Evolutionary conservation across 2,329 filamentous ascomycete species (phyloP), one percentile per base, ranked within the genome.

Genomic region (Colletotrichum incanum): DNA sequence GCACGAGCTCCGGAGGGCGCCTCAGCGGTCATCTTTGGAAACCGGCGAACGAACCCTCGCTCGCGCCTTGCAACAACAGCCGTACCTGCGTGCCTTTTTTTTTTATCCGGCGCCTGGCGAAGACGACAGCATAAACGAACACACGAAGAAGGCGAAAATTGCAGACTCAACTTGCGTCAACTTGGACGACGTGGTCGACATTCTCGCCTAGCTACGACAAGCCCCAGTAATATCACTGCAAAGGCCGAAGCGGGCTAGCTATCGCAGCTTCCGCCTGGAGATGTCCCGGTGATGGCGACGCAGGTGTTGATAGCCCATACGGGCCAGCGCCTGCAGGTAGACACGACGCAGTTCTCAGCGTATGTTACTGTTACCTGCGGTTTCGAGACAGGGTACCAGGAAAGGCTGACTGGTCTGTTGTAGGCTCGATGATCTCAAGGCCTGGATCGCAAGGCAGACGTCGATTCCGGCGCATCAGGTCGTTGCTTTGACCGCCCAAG

Each of bases 231-330:
- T 56, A 31, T 34, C 31, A 23, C 23, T 55, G 59, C 34, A 28
- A 47, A 61, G 60, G 54, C 65, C 59, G 47, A 64, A 49, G 54
- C 41, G 59, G 66, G 65, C 47, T 56, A 60, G 71, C 71, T 73
- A 56, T 66, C 52, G 71, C 61, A 71, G 67, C 71, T 58, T 47
- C 23, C 43, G 55, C 49, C 56, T 37, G 81, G 84, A 84, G 79
- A 88, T 88, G 86, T 85, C 85, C 86, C 84, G 89, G 61, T 87
- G 84, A 97, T 97, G 94, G 93, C 94, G 86, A 90, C 96, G 82
- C 91, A 94, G 86, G 92, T 98, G 84, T 94, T 94, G 87, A 92
- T 98, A 81, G 95, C 94, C 88, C 95, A 97, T 86, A 95, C 93
- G 84, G 96, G 96, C 87, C 92, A 94, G 87, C 92, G 93, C 84